Evolutionary conservation across 2,329 filamentous ascomycete genomes (phyloP).

Genomic region (Fusarium humuli): DNA sequence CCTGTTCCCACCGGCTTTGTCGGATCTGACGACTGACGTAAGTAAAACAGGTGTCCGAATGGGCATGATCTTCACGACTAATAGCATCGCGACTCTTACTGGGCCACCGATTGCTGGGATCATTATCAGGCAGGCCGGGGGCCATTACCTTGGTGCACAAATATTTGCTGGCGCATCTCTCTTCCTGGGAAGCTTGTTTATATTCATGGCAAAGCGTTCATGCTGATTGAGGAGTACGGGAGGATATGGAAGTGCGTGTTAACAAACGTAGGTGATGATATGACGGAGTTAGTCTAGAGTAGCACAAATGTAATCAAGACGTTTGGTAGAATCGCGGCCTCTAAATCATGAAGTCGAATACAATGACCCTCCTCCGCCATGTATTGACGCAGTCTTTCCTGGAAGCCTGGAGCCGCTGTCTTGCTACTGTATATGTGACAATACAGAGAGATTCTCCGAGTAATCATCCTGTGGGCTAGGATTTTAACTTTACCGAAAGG

Average conservation of each 20-base stretch:
- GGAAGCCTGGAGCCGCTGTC: background rate
- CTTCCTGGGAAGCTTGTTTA: slow-evolving; percentile 25
- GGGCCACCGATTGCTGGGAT: slow-evolving; percentile 47
- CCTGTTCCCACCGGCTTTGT: slow-evolving; percentile 63
- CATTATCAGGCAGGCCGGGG: slow-evolving; percentile 32
- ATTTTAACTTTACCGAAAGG: background rate
- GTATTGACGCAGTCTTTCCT: background rate
- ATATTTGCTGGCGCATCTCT: slow-evolving; percentile 43
- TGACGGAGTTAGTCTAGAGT: background rate
- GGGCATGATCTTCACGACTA: slow-evolving; percentile 52
- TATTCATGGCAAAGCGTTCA: background rate
- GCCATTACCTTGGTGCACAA: slow-evolving; percentile 41
- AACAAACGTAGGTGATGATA: background rate
- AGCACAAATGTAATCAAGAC: background rate
- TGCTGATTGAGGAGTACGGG: background rate
- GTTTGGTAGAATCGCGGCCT: background rate
- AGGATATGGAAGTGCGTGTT: background rate
- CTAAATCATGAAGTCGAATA: background rate
- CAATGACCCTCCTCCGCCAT: background rate
- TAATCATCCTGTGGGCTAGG: background rate
- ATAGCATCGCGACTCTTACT: slow-evolving; percentile 48
- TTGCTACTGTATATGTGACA: background rate
- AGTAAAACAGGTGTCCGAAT: slow-evolving; percentile 50
- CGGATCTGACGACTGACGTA: slow-evolving; percentile 53
- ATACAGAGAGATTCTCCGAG: background rate